Conservation (phyloP, 352 stramenopile species). For the Globisporangium middletonii region DNA sequence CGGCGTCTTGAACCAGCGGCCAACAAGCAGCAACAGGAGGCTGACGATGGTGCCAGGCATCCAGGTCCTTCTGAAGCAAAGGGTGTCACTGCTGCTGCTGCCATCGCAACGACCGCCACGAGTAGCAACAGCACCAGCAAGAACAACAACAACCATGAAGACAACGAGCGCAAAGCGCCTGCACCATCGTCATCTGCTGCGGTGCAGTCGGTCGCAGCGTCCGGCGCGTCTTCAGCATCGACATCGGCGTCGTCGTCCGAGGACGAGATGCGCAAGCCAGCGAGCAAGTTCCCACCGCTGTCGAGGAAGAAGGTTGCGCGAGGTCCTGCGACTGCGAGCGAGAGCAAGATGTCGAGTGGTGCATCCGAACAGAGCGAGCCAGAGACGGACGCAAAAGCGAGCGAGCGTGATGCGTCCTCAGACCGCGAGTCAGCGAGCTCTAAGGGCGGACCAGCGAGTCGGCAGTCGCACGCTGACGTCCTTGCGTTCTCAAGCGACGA, state of each 20-base stretch:
- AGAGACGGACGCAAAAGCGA: neutral
- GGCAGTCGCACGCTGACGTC: neutral
- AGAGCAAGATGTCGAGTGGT: neutral
- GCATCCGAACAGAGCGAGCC: neutral
- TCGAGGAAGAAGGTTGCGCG: conserved; percentile 3
- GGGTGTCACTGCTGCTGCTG: neutral
- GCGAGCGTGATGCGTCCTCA: neutral
- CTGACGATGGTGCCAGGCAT: neutral
- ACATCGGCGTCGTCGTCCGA: conserved; percentile 4
- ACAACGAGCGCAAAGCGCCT: neutral
- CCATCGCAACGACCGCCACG: neutral
- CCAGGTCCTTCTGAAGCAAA: neutral
- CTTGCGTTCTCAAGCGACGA: conserved; percentile 9
- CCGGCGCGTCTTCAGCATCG: neutral
- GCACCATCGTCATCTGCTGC: neutral
- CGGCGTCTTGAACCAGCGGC: neutral
- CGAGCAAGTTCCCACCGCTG: conserved; percentile 7
- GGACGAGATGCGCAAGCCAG: conserved; percentile 1
- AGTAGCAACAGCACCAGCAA: neutral
- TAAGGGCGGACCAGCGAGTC: neutral
- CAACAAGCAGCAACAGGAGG: neutral
- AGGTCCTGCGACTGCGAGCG: neutral
- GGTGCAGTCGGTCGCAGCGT: neutral
- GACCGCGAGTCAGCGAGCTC: neutral
- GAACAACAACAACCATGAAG: conserved; percentile 2